A percentile compares a stretch with the other conserved stretches of the same genome.
Conservation (phyloP, 306 rosid species). For the Quercus rubra region DNA sequence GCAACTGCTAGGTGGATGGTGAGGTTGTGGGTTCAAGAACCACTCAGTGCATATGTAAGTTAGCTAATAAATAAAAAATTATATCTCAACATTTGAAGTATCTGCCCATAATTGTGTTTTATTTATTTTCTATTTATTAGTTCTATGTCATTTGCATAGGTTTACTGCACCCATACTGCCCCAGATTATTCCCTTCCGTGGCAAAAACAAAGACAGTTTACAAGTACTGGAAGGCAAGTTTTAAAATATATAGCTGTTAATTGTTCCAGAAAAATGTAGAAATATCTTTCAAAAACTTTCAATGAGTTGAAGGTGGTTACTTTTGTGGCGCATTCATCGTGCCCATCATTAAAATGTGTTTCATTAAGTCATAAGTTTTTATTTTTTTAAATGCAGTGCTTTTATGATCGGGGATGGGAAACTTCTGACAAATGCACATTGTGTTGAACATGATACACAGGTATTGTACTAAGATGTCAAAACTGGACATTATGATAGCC, state of each 20-base stretch:
- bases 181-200: constrained; percentile 99
- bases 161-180: constrained; percentile 93
- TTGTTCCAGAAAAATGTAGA: constrained; percentile 3
- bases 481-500: constrained; percentile 3
- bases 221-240: constrained; percentile 96
- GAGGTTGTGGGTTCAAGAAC: too few species aligned
- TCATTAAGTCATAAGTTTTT: not conserved
- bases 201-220: constrained; percentile 95
- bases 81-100: not conserved
- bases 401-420: constrained; percentile 86
- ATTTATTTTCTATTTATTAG: constrained; percentile 8
- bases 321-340: not conserved
- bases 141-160: constrained; percentile 41
- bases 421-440: constrained; percentile 94
- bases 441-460: constrained; percentile 96
- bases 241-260: constrained; percentile 23
- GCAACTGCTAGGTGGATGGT: too few species aligned
- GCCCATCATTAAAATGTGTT: not conserved
- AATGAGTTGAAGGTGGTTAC: not conserved
- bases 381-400: constrained; percentile 56
- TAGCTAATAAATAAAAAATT: too few species aligned
- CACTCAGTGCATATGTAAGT: too few species aligned
- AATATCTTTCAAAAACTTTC: not conserved
- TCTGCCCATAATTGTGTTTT: constrained; percentile 2
- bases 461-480: constrained; percentile 36